Evolutionary conservation across 441 rosid genomes (phyloP).

Genomic region (Mallotus japonicus): DNA sequence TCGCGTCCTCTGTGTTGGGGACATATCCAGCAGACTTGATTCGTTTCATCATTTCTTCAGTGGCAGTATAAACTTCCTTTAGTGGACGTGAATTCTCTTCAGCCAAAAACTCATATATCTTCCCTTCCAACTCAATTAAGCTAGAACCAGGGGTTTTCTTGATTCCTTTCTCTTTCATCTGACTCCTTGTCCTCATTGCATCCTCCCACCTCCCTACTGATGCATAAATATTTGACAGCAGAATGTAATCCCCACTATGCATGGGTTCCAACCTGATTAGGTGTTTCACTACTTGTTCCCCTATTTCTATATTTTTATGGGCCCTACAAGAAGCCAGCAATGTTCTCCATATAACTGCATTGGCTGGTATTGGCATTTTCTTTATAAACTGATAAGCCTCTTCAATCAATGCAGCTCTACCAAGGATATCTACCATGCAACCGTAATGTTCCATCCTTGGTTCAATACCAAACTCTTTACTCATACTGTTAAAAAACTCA

Average conservation of each 20-base stretch:
- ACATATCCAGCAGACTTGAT: constrained; percentile 13
- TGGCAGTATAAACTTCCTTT: constrained; percentile 2
- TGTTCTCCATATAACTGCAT: constrained; percentile 18
- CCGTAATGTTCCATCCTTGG: constrained; percentile 24
- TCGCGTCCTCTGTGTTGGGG: constrained; percentile 12
- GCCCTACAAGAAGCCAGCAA: constrained; percentile 21
- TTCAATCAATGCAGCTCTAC: constrained; percentile 20
- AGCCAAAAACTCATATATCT: constrained; percentile 16
- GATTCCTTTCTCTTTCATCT: constrained; percentile 17
- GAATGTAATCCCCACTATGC: constrained; percentile 19
- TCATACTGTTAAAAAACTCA: constrained; percentile 8
- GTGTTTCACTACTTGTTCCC: constrained; percentile 5
- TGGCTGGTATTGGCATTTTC: constrained; percentile 17
- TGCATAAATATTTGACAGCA: constrained; percentile 19
- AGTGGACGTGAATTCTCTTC: background rate
- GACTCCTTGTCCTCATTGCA: constrained; percentile 11
- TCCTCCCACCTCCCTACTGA: constrained; percentile 12
- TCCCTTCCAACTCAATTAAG: constrained; percentile 16
- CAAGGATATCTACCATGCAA: constrained; percentile 16
- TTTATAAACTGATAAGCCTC: constrained; percentile 17
- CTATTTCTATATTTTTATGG: constrained; percentile 15
- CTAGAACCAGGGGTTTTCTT: constrained; percentile 16
- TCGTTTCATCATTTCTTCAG: constrained; percentile 10
- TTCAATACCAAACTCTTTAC: constrained; percentile 16
- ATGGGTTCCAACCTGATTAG: constrained; percentile 14